Evolutionary conservation across 306 rosid genomes (phyloP), one percentile per base, ranked within the genome.

Genomic region (Amphicarpaea edgeworthii): DNA sequence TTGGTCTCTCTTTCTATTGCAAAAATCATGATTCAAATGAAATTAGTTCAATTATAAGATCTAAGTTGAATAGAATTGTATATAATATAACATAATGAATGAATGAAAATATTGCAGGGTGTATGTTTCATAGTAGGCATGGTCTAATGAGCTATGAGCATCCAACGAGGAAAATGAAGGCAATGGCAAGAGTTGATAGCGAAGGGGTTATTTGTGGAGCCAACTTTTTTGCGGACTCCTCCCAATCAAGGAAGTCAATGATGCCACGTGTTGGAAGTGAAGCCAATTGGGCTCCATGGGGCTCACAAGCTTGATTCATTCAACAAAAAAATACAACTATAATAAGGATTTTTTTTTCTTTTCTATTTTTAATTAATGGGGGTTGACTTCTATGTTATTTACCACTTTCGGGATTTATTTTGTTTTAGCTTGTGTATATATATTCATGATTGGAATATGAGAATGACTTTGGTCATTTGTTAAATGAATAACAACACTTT

Each of bases 201-300:
- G 97, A 94, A 61, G 98, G 98, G 24, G 77, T 88, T 34, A 85
- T 92, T 91, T 90, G 98, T 86, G 98, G 98, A 55, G 89, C 98
- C 65, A 87, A 84, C 82, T 94, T 94, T 78, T 88, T 86, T 86
- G 96, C 86, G 9, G 98, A 94, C 62, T 81, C 77, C 62, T 81
- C 77, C 12, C 97, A 87, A 2, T 91, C 97, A 26, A 88, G 57
- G 76, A 58, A 77, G 21, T 83, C 49, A 30, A 81, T 71, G 80
- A 90, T 94, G 95, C 96, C 98, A 37, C 97, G 98, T 83, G 98
- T 94, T 6, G 98, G 98, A 0, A 94, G 98, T 66, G 98, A 90
- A 83, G 97, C 98, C 59, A 90, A 94, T 77, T 92, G 98, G 94
- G 84, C 94, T 32, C 19, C 81, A 17, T 92, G 97, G 95, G 95